Evolutionary conservation across 2,329 filamentous ascomycete genomes (phyloP).

Genomic region (Cercospora sp.): DNA sequence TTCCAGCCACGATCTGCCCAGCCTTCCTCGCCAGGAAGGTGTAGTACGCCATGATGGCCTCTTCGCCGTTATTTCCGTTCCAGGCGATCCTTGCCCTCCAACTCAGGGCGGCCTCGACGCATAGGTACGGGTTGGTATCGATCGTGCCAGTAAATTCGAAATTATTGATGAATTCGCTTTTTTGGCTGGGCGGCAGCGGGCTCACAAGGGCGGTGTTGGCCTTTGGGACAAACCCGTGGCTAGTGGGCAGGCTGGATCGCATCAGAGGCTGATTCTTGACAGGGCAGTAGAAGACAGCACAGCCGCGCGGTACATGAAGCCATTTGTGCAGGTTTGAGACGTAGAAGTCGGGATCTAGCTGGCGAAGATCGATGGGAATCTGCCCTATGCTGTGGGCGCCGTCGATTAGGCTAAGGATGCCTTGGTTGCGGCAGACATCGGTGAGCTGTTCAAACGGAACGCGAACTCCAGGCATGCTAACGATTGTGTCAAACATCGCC

Average conservation of each 20-base stretch:
- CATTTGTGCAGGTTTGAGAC: slow-evolving; percentile 88
- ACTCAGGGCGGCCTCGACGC: slow-evolving; percentile 66
- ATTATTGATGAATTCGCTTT: slow-evolving; percentile 63
- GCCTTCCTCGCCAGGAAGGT: slow-evolving; percentile 64
- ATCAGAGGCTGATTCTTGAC: slow-evolving; percentile 73
- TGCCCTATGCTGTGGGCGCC: slow-evolving; percentile 84
- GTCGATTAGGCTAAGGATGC: slow-evolving; percentile 74
- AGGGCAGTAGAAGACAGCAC: slow-evolving; percentile 79
- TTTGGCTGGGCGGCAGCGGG: slow-evolving; percentile 47
- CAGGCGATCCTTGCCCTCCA: slow-evolving; percentile 54
- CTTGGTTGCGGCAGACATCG: slow-evolving; percentile 63
- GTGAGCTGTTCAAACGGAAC: slow-evolving; percentile 75
- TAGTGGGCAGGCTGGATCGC: slow-evolving; percentile 73
- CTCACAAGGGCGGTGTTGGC: slow-evolving; percentile 33
- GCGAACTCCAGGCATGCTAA: slow-evolving; percentile 73
- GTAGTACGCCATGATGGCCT: slow-evolving; percentile 64
- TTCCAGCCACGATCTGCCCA: slow-evolving; percentile 59
- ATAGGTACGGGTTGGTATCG: slow-evolving; percentile 70
- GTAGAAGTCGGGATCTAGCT: slow-evolving; percentile 79
- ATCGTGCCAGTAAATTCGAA: slow-evolving; percentile 69
- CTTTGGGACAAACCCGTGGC: slow-evolving; percentile 69
- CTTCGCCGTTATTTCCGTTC: slow-evolving; percentile 53
- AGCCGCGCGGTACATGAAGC: slow-evolving; percentile 77
- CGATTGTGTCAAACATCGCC: slow-evolving; percentile 77
- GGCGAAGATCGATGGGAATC: slow-evolving; percentile 66